These are phyloP conservation scores for Solanum clarkiae DNA, from an alignment of 257 asterid species.

Conservation along the genomic window DNA sequence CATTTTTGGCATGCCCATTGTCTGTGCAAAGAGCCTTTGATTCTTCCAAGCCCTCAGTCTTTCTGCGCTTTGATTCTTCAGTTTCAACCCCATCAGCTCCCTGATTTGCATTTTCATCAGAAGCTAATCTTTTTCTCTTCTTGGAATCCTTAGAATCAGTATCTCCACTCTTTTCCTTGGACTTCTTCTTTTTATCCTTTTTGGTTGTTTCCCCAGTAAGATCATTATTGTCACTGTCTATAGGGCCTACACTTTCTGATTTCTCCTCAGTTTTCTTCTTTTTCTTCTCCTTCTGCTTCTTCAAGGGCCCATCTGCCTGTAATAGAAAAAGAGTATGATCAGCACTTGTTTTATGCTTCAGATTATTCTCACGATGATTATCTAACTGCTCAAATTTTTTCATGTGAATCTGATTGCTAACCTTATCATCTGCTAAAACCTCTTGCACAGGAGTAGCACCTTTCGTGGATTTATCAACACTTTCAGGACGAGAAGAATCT, in stretches of 20 bases:
- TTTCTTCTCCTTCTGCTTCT: conserved; percentile 29
- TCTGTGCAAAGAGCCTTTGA: conserved; percentile 8
- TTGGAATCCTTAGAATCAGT: conserved; percentile 35
- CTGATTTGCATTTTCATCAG: conserved; percentile 35
- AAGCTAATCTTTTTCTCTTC: conserved; percentile 51
- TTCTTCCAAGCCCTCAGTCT: conserved; percentile 34
- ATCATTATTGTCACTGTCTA: not conserved
- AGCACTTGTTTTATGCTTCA: conserved; percentile 9
- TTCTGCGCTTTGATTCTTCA: conserved; percentile 56
- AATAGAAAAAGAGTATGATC: conserved; percentile 11
- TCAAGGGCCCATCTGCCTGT: conserved; percentile 12
- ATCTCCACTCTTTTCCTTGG: conserved; percentile 24
- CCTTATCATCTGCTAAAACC: not conserved
- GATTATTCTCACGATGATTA: not conserved
- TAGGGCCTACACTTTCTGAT: not conserved
- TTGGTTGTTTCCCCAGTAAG: conserved; percentile 8
- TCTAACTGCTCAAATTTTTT: not conserved
- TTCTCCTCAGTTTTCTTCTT: conserved; percentile 25
- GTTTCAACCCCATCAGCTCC: conserved; percentile 20
- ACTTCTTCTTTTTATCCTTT: conserved; percentile 23
- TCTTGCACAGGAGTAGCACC: not conserved
- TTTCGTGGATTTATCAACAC: not conserved
- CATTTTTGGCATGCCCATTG: conserved; percentile 7
- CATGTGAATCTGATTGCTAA: conserved; percentile 3
- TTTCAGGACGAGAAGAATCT: not conserved